Percentiles rank a stretch among this genome's conserved stretches.
phyloP scores from a whole-genome alignment of 345 rosid genomes.

The Sisymbrium irio region DNA sequence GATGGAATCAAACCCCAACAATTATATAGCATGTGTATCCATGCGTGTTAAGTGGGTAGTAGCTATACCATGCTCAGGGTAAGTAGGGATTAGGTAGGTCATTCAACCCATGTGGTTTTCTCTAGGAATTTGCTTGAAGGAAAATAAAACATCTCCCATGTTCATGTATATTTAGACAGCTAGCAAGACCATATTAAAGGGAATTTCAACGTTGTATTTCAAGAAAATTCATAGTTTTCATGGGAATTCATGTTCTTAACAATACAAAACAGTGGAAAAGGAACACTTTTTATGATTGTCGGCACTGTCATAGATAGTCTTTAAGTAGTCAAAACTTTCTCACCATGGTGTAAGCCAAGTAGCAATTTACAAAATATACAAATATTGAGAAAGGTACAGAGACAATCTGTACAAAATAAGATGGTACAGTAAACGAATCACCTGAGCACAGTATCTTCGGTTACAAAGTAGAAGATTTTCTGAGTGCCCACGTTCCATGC shows the following conservation, averaged over 20 bases:
- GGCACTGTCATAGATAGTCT: background rate
- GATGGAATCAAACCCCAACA: background rate
- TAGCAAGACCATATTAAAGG: background rate
- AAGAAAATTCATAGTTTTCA: background rate
- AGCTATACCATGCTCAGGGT: slow-evolving; percentile 13
- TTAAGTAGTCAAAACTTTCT: slow-evolving; percentile 17
- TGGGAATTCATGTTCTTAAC: background rate
- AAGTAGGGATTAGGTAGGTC: slow-evolving; percentile 39
- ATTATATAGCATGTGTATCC: slow-evolving; percentile 21
- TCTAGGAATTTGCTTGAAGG: background rate
- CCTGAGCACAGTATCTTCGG: slow-evolving; percentile 14
- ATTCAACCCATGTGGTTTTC: slow-evolving; percentile 33
- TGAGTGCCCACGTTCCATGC: slow-evolving; percentile 2
- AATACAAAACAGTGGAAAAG: background rate
- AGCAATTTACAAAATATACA: slow-evolving; percentile 1
- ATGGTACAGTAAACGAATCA: slow-evolving; percentile 13
- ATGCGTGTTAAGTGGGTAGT: background rate
- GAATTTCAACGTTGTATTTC: background rate
- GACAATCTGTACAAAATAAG: slow-evolving; percentile 13
- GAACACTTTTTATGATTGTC: background rate
- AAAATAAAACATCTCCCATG: background rate
- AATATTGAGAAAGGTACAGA: slow-evolving; percentile 8
- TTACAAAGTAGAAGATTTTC: background rate
- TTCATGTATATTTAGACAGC: background rate
- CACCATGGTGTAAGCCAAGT: background rate